Percentiles rank a stretch among this genome's conserved stretches.
These are phyloP conservation scores for Phialocephala sp. DNA, from an alignment of 2,329 filamentous ascomycete species.

Conservation along the genomic window DNA sequence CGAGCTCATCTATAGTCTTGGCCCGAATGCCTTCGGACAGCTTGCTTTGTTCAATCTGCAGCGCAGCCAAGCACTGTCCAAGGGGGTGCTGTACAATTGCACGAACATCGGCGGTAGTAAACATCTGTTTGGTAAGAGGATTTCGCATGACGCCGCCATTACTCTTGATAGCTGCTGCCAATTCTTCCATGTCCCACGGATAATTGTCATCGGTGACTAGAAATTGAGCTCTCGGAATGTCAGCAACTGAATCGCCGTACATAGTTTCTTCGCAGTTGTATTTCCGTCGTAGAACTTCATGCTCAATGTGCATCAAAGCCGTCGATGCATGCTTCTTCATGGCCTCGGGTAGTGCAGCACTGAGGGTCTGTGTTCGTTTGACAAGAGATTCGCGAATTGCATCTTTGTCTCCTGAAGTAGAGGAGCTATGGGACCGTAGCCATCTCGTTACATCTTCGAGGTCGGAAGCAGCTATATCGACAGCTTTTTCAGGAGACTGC, in stretches of 20 bases:
- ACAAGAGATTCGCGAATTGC: conserved; percentile 24
- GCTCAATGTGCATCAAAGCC: conserved; percentile 29
- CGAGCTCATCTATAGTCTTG: conserved; percentile 25
- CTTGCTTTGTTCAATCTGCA: conserved; percentile 27
- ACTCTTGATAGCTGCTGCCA: conserved; percentile 22
- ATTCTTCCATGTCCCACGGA: conserved; percentile 30
- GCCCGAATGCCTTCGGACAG: conserved; percentile 23
- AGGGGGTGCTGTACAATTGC: conserved; percentile 28
- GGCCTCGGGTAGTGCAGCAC: conserved; percentile 18
- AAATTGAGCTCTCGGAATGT: conserved; percentile 24
- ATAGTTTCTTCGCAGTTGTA: conserved; percentile 29
- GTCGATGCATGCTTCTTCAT: conserved; percentile 18
- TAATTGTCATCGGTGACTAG: conserved; percentile 29
- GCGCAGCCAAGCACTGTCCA: conserved; percentile 20
- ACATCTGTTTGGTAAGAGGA: conserved; percentile 26
- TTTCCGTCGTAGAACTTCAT: conserved; percentile 22
- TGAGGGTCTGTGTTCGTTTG: conserved; percentile 21
- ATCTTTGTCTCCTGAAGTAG: conserved; percentile 18
- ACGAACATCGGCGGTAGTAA: conserved; percentile 25
- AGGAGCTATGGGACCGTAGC: conserved; percentile 17
- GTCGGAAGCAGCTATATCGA: conserved; percentile 26
- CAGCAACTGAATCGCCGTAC: conserved; percentile 26
- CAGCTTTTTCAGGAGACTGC: conserved; percentile 14
- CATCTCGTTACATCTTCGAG: conserved; percentile 26
- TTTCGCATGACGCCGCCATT: conserved; percentile 30